Base-by-base conservation (phyloP, 768 basidiomycete genomes). In the Amanita polypyramis region DNA sequence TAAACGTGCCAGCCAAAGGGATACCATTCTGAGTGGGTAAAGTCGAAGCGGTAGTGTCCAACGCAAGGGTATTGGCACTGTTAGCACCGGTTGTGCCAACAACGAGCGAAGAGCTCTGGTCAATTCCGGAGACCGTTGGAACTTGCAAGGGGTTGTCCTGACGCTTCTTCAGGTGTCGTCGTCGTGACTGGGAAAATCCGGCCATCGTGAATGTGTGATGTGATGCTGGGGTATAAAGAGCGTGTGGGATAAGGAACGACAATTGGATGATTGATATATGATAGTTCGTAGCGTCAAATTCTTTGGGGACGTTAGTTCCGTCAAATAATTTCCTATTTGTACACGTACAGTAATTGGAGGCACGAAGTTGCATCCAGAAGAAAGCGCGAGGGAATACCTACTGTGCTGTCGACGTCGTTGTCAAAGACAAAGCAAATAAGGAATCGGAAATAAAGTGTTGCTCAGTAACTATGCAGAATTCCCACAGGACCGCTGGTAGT, bases 51-150 rank as follows among this genome's bases (percentile, higher is more conserved):
- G 54, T n/a, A 25, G 49, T n/a, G 42, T 58, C 58, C 32, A 58
- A 17, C 5, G 50, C 52, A 12, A 63, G 53, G 33, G 38, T 33
- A 8, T 51, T 32, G 6, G 49, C 52, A 12, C 49, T 40, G 12
- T 59, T 47, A 7, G 56, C 52, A 2, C 52, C 55, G 9, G 49
- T 50, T 21, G 58, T 49, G 33, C 48, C 47, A 29, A 56, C 51
- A 21, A 47, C 45, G 15, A 40, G 50, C 23, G 50, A 51, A 17
- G 30, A 41, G 37, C 37, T 41, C 8, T 42, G 35, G 32, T 47
- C 36, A 45, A 60, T 56, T 23, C 57, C 60, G 27, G 52, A 47
- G 10, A 43, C 50, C 19, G 52, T 51, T 30, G 58, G 56, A 5
- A 52, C 32, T 5, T 25, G 23, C 14, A 56, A 27, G 14, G 57